Percentiles rank a stretch among this genome's conserved stretches.
These are phyloP conservation scores for Ophiostoma angusticollis DNA, from an alignment of 2,329 filamentous ascomycete genomes.

Conservation along the genomic window DNA sequence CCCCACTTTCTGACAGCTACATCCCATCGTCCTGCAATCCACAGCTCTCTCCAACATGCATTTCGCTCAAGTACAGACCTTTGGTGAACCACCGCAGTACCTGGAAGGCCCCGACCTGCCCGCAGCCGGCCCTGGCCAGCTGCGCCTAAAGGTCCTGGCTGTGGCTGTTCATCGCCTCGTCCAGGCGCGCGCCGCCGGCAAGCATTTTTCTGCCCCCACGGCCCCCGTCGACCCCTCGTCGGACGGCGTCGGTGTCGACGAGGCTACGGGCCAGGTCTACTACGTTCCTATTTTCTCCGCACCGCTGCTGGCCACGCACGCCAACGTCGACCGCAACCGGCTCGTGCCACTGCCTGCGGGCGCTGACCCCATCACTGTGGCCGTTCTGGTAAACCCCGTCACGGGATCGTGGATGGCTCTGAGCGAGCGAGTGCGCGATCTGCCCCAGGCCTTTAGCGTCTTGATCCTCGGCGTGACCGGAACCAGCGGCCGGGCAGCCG, in stretches of 20 bases:
- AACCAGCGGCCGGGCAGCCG: slow-evolving; percentile 47
- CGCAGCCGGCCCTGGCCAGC: slow-evolving; percentile 9
- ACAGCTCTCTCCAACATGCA: not conserved
- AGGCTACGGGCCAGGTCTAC: slow-evolving; percentile 31
- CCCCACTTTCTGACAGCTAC: too few species aligned
- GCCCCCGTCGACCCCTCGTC: slow-evolving; percentile 40
- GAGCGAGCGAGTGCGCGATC: slow-evolving; percentile 26
- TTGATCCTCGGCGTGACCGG: slow-evolving; percentile 89
- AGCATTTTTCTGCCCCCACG: slow-evolving; percentile 37
- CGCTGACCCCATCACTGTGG: slow-evolving; percentile 36
- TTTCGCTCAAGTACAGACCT: slow-evolving; percentile 7
- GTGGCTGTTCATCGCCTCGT: slow-evolving; percentile 41
- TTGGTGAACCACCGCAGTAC: slow-evolving; percentile 10
- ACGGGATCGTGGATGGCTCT: slow-evolving; percentile 47
- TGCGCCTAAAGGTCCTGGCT: slow-evolving; percentile 40
- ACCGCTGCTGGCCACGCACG: slow-evolving; percentile 28
- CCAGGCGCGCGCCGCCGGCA: slow-evolving; percentile 36
- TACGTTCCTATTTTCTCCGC: slow-evolving; percentile 33
- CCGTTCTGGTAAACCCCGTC: slow-evolving; percentile 40
- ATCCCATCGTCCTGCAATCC: not conserved
- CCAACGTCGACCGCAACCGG: slow-evolving; percentile 32
- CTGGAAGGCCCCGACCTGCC: slow-evolving; percentile 9
- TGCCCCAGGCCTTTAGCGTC: slow-evolving; percentile 32
- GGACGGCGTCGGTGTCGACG: slow-evolving; percentile 37
- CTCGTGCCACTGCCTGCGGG: slow-evolving; percentile 29